These are phyloP conservation scores for Helichrysum umbraculigerum DNA, from an alignment of 129 eudicot genomes.

Conservation along the genomic window DNA sequence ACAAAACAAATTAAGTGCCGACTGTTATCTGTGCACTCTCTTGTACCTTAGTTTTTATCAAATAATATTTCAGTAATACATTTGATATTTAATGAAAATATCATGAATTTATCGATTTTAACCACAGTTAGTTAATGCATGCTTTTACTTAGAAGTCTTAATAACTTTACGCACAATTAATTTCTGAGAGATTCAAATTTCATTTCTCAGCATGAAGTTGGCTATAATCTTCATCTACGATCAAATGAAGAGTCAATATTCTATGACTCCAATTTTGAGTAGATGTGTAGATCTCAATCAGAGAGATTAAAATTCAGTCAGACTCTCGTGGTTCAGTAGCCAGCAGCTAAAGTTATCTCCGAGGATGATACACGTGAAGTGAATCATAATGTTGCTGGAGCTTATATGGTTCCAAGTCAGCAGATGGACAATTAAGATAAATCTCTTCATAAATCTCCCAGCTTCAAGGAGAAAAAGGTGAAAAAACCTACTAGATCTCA, in stretches of 20 bases:
- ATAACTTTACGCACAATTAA: background rate
- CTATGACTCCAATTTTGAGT: constrained; percentile 14
- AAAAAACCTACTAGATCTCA: constrained; percentile 26
- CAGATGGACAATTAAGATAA: constrained; percentile 32
- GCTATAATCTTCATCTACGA: constrained; percentile 52
- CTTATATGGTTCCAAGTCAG: constrained; percentile 22
- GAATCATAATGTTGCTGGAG: constrained; percentile 19
- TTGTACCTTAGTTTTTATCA: background rate
- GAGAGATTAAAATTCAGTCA: constrained; percentile 22
- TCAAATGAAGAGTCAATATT: constrained; percentile 34
- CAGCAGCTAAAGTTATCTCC: constrained; percentile 17
- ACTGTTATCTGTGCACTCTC: background rate
- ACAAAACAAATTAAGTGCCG: constrained; percentile 17
- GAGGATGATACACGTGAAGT: constrained; percentile 20
- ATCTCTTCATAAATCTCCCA: constrained; percentile 17
- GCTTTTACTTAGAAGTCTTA: background rate
- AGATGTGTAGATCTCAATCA: constrained; percentile 43
- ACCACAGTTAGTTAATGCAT: background rate
- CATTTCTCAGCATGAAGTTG: constrained; percentile 39
- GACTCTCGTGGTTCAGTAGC: constrained; percentile 13
- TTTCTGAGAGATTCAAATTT: constrained; percentile 26
- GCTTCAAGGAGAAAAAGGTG: constrained; percentile 24
- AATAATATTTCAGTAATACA: background rate
- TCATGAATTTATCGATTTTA: background rate
- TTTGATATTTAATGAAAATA: background rate